Evolutionary conservation across 495 filamentous ascomycete genomes (phyloP).

Genomic region (Ascobolus immersus): DNA sequence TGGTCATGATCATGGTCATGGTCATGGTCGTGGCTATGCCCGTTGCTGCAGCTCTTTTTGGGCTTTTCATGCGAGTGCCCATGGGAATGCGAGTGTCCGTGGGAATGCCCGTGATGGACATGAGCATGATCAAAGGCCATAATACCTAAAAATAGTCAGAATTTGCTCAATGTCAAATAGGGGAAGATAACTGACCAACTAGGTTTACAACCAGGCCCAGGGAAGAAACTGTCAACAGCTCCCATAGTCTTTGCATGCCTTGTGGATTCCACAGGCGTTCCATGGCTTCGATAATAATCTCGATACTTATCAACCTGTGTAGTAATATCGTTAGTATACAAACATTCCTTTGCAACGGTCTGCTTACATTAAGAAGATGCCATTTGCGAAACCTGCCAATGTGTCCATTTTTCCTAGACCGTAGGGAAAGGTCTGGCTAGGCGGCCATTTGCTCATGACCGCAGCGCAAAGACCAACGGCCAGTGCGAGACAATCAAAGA

Average conservation of each 20-base stretch:
- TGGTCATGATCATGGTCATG: constrained; percentile 37
- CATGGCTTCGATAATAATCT: constrained; percentile 86
- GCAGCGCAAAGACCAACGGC: constrained; percentile 81
- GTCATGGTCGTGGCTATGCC: constrained; percentile 5
- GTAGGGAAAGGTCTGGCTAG: constrained; percentile 67
- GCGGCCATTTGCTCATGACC: constrained; percentile 92
- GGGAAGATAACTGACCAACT: no score
- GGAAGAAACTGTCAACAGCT: constrained; percentile 66
- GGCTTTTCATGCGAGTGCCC: constrained; percentile 17
- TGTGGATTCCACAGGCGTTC: constrained; percentile 60
- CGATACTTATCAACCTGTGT: constrained; percentile 73
- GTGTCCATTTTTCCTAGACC: constrained; percentile 95
- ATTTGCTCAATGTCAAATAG: constrained; percentile 84
- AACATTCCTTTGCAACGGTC: neutral
- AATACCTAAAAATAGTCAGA: no score
- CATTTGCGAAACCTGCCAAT: constrained; percentile 86
- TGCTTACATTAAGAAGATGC: constrained; percentile 72
- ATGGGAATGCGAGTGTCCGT: constrained; percentile 17
- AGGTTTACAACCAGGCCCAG: constrained; percentile 74
- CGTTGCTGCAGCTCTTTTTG: constrained; percentile 18
- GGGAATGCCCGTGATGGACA: constrained; percentile 17
- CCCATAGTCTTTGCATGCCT: constrained; percentile 57
- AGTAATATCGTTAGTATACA: constrained; percentile 16
- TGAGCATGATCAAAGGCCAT: constrained; percentile 64
- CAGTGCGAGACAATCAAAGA: constrained; percentile 89